Evolutionary conservation across 2,329 filamentous ascomycete genomes (phyloP), one percentile per base, ranked within the genome.

Genomic region (Ophiognomonia clavigignenti-juglandacearum): DNA sequence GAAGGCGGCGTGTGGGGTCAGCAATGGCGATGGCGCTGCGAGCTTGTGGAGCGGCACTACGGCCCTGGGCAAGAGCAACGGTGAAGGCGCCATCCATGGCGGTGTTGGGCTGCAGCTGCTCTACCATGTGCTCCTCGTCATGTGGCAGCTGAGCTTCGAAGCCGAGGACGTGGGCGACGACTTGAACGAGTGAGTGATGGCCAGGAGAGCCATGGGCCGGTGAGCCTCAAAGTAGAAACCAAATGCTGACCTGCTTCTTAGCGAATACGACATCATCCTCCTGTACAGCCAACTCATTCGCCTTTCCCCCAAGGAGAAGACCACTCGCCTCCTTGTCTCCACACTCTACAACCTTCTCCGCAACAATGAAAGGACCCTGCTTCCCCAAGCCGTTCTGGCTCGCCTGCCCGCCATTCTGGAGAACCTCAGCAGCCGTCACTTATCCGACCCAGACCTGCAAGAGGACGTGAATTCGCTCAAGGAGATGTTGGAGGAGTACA

Each of bases 121-220:
- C 34, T 98, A 98, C 64, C 89, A 96, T 60, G 87, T 96, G 14
- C 77, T 98, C 19, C 76, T 98, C 42, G 91, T 95, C 11, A 72
- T 98, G 49, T 98, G 93, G 93, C 91, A 97, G 72, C 75, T 98
- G 56, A 96, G 90, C 62, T 98, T 98, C 56, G 93, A 97, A 64
- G 88, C 89, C 11, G 83, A 85, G 50, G 68, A 74, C 2, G 74
- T 85, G 59, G 81, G 81, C 31, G 78, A 84, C 51, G 90, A 92
- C 35, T 74, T 98, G 48, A 88, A 97, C 67, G 83, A 90, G 88
- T 93, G 75, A 59, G 85, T 68, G n/a, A n/a, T n/a, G n/a, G n/a
- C n/a, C n/a, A n/a, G n/a, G n/a, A n/a, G n/a, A n/a, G n/a, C n/a
- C n/a, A n/a, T n/a, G n/a, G n/a, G n/a, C n/a, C n/a, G n/a, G n/a